A percentile compares a stretch with the other conserved stretches of the same genome.
These are phyloP conservation scores for Patellaria atrata DNA, from an alignment of 495 filamentous ascomycete genomes.

Conservation along the genomic window DNA sequence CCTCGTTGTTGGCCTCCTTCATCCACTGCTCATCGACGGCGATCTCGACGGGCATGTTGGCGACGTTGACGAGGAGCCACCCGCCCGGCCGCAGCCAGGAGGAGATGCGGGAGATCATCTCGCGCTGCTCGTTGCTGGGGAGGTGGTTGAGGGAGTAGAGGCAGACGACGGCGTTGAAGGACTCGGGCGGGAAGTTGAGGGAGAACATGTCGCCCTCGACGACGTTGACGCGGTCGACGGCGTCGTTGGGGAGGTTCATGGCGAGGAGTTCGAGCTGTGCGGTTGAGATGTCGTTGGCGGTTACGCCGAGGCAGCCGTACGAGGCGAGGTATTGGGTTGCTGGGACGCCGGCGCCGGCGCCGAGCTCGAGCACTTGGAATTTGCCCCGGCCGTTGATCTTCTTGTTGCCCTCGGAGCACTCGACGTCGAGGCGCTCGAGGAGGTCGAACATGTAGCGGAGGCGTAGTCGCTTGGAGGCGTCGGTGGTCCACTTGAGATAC, in stretches of 20 bases:
- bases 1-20: constrained; percentile 16
- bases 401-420: no score
- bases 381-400: no score
- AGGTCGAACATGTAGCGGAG: no score
- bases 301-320: constrained; percentile 14
- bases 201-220: constrained; percentile 31
- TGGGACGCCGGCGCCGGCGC: constrained; percentile 31
- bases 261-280: constrained; percentile 27
- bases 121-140: constrained; percentile 28
- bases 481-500: no score
- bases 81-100: constrained; percentile 32
- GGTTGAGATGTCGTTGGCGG: constrained; percentile 30
- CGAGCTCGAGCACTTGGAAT: constrained; percentile 28
- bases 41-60: constrained; percentile 15
- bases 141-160: constrained; percentile 36
- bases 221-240: not conserved
- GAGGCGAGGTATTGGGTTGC: constrained; percentile 22
- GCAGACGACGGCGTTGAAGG: constrained; percentile 30
- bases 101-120: constrained; percentile 24
- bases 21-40: constrained; percentile 19
- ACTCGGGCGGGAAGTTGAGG: constrained; percentile 19
- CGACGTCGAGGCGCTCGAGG: no score
- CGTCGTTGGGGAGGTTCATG: constrained; percentile 6
- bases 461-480: no score
- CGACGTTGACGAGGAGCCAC: constrained; percentile 29